A percentile compares a stretch with the other conserved stretches of the same genome.
Evolutionary conservation across 108 stramenopile species (phyloP).

Genomic region (Skeletonema potamos): DNA sequence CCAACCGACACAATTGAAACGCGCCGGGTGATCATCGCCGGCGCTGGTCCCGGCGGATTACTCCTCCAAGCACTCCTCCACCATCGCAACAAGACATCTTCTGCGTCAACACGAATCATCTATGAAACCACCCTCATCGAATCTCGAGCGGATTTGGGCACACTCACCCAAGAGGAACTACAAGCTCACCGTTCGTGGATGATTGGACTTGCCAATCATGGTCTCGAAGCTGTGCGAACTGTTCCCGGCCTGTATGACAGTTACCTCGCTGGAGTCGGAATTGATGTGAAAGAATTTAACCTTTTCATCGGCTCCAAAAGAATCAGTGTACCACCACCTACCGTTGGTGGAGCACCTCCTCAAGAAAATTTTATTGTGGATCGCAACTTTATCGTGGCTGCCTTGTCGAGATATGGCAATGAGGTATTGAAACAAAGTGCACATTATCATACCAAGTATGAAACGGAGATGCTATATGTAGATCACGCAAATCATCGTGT

Average conservation of each 20-base stretch:
- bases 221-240: slow-evolving; percentile 46
- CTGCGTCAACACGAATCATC: slow-evolving; percentile 3
- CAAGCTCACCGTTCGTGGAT: slow-evolving; percentile 54
- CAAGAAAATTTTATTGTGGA: slow-evolving; percentile 54
- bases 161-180: slow-evolving; percentile 31
- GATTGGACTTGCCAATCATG: slow-evolving; percentile 57
- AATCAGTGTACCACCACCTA: slow-evolving; percentile 1
- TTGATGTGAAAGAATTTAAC: slow-evolving; percentile 13
- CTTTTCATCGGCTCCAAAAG: slow-evolving; percentile 39
- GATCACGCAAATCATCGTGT: slow-evolving; percentile 52
- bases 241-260: slow-evolving; percentile 45
- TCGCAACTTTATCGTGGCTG: slow-evolving; percentile 61
- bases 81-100: slow-evolving; percentile 32
- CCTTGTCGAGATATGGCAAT: slow-evolving; percentile 47
- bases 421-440: slow-evolving; percentile 16
- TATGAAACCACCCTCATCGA: slow-evolving; percentile 57
- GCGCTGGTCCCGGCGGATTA: slow-evolving; percentile 65
- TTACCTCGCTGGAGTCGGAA: slow-evolving; percentile 42
- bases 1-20: background rate
- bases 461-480: slow-evolving; percentile 46
- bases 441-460: slow-evolving; percentile 22
- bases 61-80: slow-evolving; percentile 53
- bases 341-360: background rate
- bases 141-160: slow-evolving; percentile 40
- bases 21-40: slow-evolving; percentile 51